Evolutionary conservation across 768 basidiomycete species (phyloP).

Genomic region (Tylopilus vinaceipallidus): DNA sequence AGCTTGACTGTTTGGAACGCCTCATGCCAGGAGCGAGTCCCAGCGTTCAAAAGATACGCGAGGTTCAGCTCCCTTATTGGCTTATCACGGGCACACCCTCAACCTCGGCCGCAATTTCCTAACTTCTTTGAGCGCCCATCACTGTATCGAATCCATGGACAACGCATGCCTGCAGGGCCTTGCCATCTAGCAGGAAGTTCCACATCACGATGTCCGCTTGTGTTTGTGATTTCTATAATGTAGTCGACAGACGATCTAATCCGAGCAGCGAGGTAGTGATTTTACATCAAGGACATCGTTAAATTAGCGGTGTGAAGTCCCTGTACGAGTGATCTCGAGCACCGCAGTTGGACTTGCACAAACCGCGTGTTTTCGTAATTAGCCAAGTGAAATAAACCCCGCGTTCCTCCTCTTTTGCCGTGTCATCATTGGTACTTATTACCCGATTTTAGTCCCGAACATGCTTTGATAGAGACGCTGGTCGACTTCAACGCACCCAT

Average conservation of each 20-base stretch:
- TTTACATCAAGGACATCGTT: neutral
- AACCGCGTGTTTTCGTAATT: slow-evolving; percentile 12
- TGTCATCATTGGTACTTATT: slow-evolving; percentile 5
- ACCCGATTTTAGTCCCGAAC: neutral
- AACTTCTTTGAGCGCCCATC: slow-evolving; percentile 6
- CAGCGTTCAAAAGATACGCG: no score
- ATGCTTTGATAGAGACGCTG: slow-evolving; percentile 1
- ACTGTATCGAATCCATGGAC: neutral
- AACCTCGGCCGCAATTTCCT: neutral
- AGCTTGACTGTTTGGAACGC: no score
- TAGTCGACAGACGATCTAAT: slow-evolving; percentile 5
- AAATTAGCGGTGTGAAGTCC: neutral
- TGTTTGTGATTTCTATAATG: neutral
- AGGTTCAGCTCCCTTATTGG: no score
- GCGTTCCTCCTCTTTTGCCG: neutral
- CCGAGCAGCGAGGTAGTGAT: neutral
- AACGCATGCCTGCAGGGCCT: slow-evolving; percentile 18
- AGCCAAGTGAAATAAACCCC: neutral
- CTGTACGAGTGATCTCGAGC: neutral
- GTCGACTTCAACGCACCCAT: neutral
- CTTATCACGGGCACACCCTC: slow-evolving; percentile 4
- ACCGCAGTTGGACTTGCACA: neutral
- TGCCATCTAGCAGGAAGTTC: neutral
- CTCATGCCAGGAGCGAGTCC: no score
- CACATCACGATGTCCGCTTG: neutral